Conservation (phyloP, 805 yeast species). For the Yarrowia osloensis region DNA sequence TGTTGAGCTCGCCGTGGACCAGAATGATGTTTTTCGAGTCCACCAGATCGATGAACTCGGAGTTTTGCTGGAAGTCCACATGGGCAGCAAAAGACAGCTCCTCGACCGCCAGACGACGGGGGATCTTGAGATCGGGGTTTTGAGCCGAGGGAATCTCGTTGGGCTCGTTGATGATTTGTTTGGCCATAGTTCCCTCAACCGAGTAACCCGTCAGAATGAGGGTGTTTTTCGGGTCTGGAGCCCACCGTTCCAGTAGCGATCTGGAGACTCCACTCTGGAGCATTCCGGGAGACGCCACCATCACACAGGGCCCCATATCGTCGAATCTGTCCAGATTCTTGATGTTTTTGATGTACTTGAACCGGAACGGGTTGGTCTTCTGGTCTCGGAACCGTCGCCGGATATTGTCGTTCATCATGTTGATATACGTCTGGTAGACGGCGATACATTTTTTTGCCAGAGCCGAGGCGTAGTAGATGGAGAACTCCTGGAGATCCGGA, state of each 20-base stretch:
- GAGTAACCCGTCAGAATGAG: conserved; percentile 94
- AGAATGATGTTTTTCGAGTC: conserved; percentile 82
- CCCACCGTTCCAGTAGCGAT: conserved; percentile 91
- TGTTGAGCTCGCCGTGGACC: conserved; percentile 96
- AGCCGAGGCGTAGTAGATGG: conserved; percentile 87
- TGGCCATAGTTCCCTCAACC: conserved; percentile 98
- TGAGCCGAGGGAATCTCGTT: conserved; percentile 78
- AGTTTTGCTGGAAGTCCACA: conserved; percentile 92
- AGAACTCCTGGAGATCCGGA: conserved; percentile 76
- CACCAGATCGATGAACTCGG: conserved; percentile 85
- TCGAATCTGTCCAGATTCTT: conserved; percentile 80
- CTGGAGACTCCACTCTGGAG: conserved; percentile 93
- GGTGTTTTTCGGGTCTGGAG: conserved; percentile 90
- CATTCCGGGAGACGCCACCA: conserved; percentile 98
- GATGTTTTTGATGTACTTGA: conserved; percentile 79
- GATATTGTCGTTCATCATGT: conserved; percentile 94
- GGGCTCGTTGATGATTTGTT: conserved; percentile 83
- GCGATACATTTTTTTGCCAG: conserved; percentile 96
- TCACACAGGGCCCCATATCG: conserved; percentile 94
- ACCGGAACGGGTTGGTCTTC: conserved; percentile 84
- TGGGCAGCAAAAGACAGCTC: conserved; percentile 99
- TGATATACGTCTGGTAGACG: conserved; percentile 92
- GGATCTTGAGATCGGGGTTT: conserved; percentile 82
- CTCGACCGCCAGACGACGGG: conserved; percentile 82
- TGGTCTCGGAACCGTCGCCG: conserved; percentile 73